These are phyloP conservation scores for Selaginella tamariscina DNA, from an alignment of 75 land plant species.

Conservation along the genomic window DNA sequence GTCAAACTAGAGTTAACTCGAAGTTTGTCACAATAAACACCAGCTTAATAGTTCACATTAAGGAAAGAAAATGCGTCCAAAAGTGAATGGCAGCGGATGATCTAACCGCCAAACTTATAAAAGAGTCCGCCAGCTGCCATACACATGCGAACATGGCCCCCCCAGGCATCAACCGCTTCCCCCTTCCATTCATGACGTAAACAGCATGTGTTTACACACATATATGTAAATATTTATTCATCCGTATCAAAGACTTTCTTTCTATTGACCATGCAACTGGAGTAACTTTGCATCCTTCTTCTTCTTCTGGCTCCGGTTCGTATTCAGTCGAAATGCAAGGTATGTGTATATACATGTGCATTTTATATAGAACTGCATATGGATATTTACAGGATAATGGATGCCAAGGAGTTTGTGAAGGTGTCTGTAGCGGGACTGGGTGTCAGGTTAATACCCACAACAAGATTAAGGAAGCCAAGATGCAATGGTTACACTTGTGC, in stretches of 20 bases:
- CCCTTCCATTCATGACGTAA: neutral
- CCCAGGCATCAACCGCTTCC: neutral
- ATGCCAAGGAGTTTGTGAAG: conserved; percentile 3
- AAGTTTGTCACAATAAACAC: no score
- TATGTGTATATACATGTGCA: no score
- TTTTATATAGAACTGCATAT: neutral
- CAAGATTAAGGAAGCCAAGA: no score
- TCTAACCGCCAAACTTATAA: neutral
- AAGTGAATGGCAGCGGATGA: neutral
- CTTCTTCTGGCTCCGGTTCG: neutral
- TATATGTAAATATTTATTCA: neutral
- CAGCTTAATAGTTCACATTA: no score
- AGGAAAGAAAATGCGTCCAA: neutral
- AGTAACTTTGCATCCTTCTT: neutral
- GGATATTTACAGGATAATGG: neutral
- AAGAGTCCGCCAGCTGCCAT: neutral
- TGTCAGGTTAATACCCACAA: neutral
- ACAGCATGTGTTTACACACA: neutral
- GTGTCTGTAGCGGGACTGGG: conserved; percentile 3
- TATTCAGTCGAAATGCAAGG: neutral
- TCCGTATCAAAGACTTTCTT: neutral
- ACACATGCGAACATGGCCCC: neutral
- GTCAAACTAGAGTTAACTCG: no score
- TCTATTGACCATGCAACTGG: neutral
- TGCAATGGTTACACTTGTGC: neutral